Conservation (phyloP, 176 grass and related monocot species). For the Leersia perrieri region DNA sequence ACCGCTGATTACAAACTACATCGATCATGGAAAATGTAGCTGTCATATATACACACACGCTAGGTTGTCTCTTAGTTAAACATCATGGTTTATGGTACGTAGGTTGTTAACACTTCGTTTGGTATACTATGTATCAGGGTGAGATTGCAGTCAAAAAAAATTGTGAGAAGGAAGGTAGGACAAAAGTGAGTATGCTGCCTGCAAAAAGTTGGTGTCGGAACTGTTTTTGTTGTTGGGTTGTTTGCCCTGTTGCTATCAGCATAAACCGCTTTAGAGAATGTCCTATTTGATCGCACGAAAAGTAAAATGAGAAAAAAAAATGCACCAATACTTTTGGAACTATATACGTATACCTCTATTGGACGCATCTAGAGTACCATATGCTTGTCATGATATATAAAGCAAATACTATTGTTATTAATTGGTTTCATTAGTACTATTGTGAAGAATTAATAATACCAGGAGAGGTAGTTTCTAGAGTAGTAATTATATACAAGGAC, state of each 20-base stretch:
- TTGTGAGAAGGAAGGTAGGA: neutral
- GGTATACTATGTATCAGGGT: neutral
- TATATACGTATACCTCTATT: constrained; percentile 5
- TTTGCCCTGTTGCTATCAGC: constrained; percentile 12
- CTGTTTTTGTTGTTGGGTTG: constrained; percentile 18
- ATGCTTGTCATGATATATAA: neutral
- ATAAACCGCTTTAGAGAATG: neutral
- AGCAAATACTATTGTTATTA: neutral
- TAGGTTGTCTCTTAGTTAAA: neutral
- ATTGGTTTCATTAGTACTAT: neutral
- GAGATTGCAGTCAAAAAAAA: neutral
- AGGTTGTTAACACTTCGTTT: neutral
- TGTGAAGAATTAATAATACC: neutral
- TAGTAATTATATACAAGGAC: neutral
- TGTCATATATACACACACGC: neutral
- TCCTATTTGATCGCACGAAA: neutral
- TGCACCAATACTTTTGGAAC: constrained; percentile 21
- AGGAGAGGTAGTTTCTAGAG: no score
- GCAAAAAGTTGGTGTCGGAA: constrained; percentile 9
- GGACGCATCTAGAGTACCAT: neutral
- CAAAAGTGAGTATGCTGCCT: neutral
- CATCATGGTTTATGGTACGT: neutral
- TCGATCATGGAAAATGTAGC: neutral
- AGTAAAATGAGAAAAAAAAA: neutral
- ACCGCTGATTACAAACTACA: neutral